These are phyloP conservation scores for Yarrowia sp. DNA, from an alignment of 805 yeast species.

Conservation along the genomic window DNA sequence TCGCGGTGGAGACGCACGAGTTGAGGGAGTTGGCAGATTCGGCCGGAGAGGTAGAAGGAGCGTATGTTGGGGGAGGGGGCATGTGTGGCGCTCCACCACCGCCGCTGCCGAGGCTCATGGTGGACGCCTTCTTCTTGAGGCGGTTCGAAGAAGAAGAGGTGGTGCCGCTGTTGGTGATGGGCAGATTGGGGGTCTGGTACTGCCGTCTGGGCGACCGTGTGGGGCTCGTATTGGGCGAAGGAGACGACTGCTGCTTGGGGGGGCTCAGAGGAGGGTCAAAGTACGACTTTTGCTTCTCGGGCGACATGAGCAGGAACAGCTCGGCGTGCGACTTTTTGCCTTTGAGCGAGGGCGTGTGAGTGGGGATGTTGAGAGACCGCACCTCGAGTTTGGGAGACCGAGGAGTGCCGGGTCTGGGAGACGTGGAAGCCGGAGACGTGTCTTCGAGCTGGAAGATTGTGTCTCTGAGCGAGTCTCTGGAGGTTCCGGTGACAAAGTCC, in stretches of 20 bases:
- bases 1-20: slow-evolving; percentile 28
- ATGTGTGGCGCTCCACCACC: not conserved
- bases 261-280: slow-evolving; percentile 30
- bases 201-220: slow-evolving; percentile 30
- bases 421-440: not conserved
- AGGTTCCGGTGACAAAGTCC: not conserved
- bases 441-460: slow-evolving; percentile 23
- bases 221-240: slow-evolving; percentile 1
- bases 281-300: slow-evolving; percentile 32
- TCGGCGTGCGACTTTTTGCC: slow-evolving; percentile 33
- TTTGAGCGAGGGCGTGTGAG: slow-evolving; percentile 25
- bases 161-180: slow-evolving; percentile 25
- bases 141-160: slow-evolving; percentile 11
- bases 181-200: slow-evolving; percentile 32
- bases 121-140: slow-evolving; percentile 27
- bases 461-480: slow-evolving; percentile 18
- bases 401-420: slow-evolving; percentile 11
- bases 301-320: slow-evolving; percentile 36
- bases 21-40: slow-evolving; percentile 38
- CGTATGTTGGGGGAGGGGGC: slow-evolving; percentile 14
- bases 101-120: slow-evolving; percentile 4
- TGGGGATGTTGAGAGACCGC: slow-evolving; percentile 27
- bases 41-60: slow-evolving; percentile 34
- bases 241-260: slow-evolving; percentile 34
- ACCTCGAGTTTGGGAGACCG: slow-evolving; percentile 21